Evolutionary conservation across 495 filamentous ascomycete species (phyloP).

Genomic region (Neurospora sp.): DNA sequence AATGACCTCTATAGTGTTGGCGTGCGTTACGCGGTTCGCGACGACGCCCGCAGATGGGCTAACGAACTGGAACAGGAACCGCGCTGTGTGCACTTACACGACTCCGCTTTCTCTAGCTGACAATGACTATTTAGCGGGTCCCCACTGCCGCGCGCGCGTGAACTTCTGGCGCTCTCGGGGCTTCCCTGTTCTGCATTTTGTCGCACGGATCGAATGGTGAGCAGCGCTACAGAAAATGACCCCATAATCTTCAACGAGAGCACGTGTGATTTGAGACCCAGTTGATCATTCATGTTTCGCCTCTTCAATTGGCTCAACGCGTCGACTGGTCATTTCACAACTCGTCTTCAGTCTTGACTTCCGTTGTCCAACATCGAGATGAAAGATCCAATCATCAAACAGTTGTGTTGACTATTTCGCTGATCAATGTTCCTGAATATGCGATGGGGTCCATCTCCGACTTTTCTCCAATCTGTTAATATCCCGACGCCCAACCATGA

Average conservation of each 20-base stretch:
- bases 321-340: neutral
- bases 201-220: slow-evolving; percentile 9
- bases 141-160: neutral
- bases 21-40: slow-evolving; percentile 25
- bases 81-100: slow-evolving; percentile 12
- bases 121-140: neutral
- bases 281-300: neutral
- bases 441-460: no score
- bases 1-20: neutral
- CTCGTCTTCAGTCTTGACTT: neutral
- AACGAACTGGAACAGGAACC: slow-evolving; percentile 5
- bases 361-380: neutral
- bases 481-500: neutral
- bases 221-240: slow-evolving; percentile 5
- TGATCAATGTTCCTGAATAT: no score
- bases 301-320: neutral
- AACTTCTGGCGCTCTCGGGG: neutral
- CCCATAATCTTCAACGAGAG: neutral
- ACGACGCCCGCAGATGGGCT: slow-evolving; percentile 18
- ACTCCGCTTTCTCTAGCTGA: neutral
- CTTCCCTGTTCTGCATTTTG: neutral
- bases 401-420: neutral
- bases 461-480: neutral
- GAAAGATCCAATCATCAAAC: neutral
- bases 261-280: neutral